Percentiles rank a stretch among this genome's conserved stretches.
phyloP scores from a whole-genome alignment of 1,139 yeast genomes.

The Kodamaea derodonti region DNA sequence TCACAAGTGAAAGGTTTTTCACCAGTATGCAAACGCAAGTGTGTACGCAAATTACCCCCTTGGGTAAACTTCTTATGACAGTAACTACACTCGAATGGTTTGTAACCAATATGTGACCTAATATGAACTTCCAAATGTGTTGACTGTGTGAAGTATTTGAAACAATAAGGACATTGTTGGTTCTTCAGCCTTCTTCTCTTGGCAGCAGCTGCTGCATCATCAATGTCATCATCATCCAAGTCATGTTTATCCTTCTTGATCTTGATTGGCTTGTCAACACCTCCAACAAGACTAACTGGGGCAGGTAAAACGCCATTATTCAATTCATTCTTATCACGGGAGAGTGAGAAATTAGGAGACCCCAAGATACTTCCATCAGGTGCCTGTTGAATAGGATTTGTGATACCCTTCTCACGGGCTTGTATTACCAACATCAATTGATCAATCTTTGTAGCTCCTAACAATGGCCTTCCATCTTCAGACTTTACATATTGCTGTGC shows the following conservation, averaged over 20 bases:
- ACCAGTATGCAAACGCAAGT: conserved; percentile 84
- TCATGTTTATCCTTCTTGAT: conserved; percentile 14
- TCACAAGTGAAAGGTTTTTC: conserved; percentile 83
- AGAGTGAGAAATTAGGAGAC: conserved; percentile 16
- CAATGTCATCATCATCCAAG: conserved; percentile 16
- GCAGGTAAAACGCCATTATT: conserved; percentile 48
- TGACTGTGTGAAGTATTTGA: conserved; percentile 65
- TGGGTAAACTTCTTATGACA: conserved; percentile 86
- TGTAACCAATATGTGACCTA: conserved; percentile 71
- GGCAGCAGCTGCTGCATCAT: conserved; percentile 17
- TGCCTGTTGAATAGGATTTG: conserved; percentile 55
- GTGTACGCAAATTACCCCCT: conserved; percentile 89
- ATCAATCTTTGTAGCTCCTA: conserved; percentile 87
- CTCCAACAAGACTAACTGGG: conserved; percentile 70
- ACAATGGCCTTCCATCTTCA: conserved; percentile 62
- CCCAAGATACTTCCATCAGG: conserved; percentile 57
- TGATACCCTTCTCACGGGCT: conserved; percentile 74
- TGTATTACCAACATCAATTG: conserved; percentile 87
- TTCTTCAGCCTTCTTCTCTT: conserved; percentile 42
- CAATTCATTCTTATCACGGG: conserved; percentile 17
- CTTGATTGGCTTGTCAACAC: conserved; percentile 66
- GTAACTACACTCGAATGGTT: conserved; percentile 74
- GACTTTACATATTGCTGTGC: conserved; percentile 44
- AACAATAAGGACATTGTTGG: conserved; percentile 69
- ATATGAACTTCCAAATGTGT: conserved; percentile 79